phyloP scores from a whole-genome alignment of 1,284 basidiomycete species.

The Pterulicium gracile region DNA sequence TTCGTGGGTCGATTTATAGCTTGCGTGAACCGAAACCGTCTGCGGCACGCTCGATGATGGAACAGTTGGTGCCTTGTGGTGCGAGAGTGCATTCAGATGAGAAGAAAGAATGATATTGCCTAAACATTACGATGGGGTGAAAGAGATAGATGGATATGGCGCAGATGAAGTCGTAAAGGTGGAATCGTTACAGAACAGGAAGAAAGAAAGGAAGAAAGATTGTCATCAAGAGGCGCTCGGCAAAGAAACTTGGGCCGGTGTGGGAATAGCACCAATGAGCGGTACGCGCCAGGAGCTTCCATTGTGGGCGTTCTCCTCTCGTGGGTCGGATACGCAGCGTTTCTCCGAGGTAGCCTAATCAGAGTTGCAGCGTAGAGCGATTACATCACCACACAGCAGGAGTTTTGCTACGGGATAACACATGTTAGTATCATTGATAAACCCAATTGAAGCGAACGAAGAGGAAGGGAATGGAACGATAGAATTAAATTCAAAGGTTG shows the following conservation, averaged over 20 bases:
- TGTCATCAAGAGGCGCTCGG: not conserved
- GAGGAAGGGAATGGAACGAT: not conserved
- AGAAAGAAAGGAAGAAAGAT: not conserved
- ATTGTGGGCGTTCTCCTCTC: no score
- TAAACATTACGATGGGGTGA: not conserved
- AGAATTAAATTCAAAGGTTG: not conserved
- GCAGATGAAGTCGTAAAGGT: no score
- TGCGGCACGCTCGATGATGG: no score
- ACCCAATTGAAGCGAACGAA: not conserved
- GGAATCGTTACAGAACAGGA: not conserved
- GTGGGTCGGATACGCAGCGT: no score
- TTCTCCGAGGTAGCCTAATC: no score
- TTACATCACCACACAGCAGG: conserved; percentile 45
- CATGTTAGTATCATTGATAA: conserved; percentile 3
- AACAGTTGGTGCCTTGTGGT: no score
- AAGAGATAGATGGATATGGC: conserved; percentile 2
- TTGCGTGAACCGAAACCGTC: no score
- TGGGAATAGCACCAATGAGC: no score
- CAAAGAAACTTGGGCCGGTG: no score
- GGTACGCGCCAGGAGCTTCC: no score
- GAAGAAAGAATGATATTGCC: not conserved
- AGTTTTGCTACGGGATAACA: conserved; percentile 44
- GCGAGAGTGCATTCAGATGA: not conserved
- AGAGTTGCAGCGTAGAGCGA: no score
- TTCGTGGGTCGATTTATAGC: no score